A percentile compares a stretch with the other conserved stretches of the same genome.
Evolutionary conservation across 305 asterid genomes (phyloP).

Genomic region (Fraxinus dipetala): DNA sequence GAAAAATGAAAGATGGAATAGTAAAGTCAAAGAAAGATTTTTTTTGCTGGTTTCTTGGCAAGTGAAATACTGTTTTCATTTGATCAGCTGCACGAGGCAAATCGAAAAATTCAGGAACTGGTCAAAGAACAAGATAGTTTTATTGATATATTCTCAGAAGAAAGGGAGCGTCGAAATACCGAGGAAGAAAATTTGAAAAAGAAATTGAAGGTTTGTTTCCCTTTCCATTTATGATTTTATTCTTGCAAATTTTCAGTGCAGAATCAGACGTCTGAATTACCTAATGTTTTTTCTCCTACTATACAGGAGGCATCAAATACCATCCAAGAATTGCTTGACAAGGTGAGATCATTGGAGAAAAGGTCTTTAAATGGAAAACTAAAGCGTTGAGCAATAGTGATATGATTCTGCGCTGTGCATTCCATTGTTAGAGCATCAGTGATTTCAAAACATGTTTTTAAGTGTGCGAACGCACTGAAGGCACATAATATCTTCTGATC

Average conservation of each 20-base stretch:
- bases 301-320: conserved; percentile 69
- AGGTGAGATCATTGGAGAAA: conserved; percentile 45
- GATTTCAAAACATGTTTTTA: background rate
- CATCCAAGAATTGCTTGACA: conserved; percentile 56
- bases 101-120: conserved; percentile 44
- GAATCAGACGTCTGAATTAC: background rate
- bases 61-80: conserved; percentile 12
- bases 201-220: conserved; percentile 55
- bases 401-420: background rate
- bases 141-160: conserved; percentile 79
- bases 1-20: background rate
- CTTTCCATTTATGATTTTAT: background rate
- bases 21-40: background rate
- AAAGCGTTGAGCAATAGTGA: conserved; percentile 8
- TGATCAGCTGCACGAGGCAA: conserved; percentile 56
- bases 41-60: background rate
- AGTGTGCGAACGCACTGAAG: background rate
- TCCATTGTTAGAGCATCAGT: background rate
- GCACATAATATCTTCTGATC: background rate
- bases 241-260: background rate
- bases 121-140: conserved; percentile 71
- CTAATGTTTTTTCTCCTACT: background rate
- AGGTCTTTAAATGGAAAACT: conserved; percentile 23
- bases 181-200: conserved; percentile 74
- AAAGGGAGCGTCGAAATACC: conserved; percentile 71